phyloP scores from a whole-genome alignment of 2,329 filamentous ascomycete genomes.

The Alternaria sp. region DNA sequence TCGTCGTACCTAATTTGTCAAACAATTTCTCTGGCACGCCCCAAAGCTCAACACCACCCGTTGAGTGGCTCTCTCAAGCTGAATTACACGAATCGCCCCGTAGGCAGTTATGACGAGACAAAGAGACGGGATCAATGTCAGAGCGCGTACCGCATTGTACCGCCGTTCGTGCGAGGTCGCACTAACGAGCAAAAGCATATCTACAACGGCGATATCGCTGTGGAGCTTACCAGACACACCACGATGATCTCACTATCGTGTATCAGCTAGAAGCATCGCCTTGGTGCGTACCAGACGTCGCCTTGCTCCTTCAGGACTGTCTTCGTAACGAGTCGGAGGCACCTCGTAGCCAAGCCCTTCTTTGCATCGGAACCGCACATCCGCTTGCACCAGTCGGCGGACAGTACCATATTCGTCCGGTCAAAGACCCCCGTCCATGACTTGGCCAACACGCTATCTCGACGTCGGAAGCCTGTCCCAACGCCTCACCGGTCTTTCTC shows the following conservation, averaged over 20 bases:
- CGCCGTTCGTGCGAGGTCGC: background rate
- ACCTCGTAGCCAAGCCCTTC: slow-evolving; percentile 7
- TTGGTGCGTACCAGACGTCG: background rate
- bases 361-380: slow-evolving; percentile 10
- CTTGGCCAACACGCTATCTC: slow-evolving; percentile 6
- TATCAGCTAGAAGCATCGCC: background rate
- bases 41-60: background rate
- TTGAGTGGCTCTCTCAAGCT: background rate
- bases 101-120: background rate
- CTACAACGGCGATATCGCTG: background rate
- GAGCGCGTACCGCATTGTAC: background rate
- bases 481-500: slow-evolving; percentile 12
- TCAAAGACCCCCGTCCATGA: background rate
- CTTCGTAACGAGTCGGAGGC: slow-evolving; percentile 10
- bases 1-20: background rate
- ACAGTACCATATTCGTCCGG: slow-evolving; percentile 10
- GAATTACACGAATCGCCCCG: background rate
- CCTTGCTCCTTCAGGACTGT: background rate
- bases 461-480: slow-evolving; percentile 15
- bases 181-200: background rate
- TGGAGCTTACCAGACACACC: background rate
- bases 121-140: background rate
- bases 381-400: slow-evolving; percentile 10
- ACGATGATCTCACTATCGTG: background rate
- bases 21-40: background rate